These are phyloP conservation scores for Cystobasidium onofrii DNA, from an alignment of 768 basidiomycete species.

Conservation along the genomic window DNA sequence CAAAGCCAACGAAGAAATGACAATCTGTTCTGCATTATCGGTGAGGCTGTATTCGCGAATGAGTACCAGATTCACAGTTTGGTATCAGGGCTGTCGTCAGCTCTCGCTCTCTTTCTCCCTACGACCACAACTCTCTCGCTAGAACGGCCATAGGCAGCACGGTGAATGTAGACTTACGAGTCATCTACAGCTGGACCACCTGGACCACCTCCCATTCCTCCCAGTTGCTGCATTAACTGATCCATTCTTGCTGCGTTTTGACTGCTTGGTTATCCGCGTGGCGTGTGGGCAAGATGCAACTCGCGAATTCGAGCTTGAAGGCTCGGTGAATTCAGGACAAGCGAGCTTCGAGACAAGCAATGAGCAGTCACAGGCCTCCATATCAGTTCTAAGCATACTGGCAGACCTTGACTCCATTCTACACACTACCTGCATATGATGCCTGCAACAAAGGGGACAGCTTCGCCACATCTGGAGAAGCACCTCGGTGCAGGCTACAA, in stretches of 20 bases:
- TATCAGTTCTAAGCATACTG: too few species aligned
- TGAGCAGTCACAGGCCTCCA: too few species aligned
- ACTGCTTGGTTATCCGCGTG: background rate
- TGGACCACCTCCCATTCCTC: constrained; percentile 28
- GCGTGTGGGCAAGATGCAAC: background rate
- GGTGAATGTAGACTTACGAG: background rate
- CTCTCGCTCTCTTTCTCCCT: background rate
- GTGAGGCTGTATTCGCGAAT: constrained; percentile 20
- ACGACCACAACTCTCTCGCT: background rate
- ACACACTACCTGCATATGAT: too few species aligned
- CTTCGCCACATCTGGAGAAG: too few species aligned
- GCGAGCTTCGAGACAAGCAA: too few species aligned
- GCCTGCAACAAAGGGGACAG: too few species aligned
- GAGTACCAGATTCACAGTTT: background rate
- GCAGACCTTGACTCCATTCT: too few species aligned
- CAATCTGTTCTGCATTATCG: constrained; percentile 55
- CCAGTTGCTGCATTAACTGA: constrained; percentile 31
- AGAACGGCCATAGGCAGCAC: too few species aligned
- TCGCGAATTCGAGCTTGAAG: too few species aligned
- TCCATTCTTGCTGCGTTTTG: constrained; percentile 19
- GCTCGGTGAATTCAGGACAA: too few species aligned
- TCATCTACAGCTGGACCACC: constrained; percentile 27
- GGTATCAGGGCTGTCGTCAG: background rate
- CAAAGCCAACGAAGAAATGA: constrained; percentile 93
- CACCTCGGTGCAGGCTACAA: too few species aligned